A percentile compares a stretch with the other conserved stretches of the same genome.
Evolutionary conservation across 345 rosid species (phyloP).

Genomic region (Clausena lansium): DNA sequence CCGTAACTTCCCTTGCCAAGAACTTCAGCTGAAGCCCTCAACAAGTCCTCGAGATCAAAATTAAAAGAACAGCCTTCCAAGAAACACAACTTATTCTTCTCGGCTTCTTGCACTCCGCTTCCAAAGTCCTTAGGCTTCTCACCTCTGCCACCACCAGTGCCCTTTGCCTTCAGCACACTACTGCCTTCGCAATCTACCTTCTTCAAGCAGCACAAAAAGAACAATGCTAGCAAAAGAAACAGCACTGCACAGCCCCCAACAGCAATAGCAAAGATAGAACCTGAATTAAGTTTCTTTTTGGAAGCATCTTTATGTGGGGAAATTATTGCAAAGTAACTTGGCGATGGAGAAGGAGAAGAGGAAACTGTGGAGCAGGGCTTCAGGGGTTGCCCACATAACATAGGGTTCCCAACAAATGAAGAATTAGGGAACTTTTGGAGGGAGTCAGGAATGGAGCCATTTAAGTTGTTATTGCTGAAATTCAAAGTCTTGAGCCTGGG

Average conservation of each 20-base stretch:
- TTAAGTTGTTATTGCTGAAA: constrained; percentile 58
- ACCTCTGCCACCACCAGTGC: constrained; percentile 25
- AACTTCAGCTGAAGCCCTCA: constrained; percentile 91
- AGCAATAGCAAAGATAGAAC: constrained; percentile 45
- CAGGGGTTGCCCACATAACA: constrained; percentile 62
- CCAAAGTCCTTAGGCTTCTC: constrained; percentile 70
- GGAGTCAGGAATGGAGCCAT: constrained; percentile 60
- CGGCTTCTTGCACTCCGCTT: constrained; percentile 85
- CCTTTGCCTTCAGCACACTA: constrained; percentile 34
- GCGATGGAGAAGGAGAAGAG: constrained; percentile 37
- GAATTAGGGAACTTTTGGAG: constrained; percentile 43
- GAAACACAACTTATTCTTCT: constrained; percentile 78
- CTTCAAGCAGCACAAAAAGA: constrained; percentile 42
- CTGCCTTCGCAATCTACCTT: constrained; percentile 28
- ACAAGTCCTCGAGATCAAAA: constrained; percentile 78
- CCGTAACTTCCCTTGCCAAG: constrained; percentile 87
- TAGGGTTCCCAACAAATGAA: constrained; percentile 59
- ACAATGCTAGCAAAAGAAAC: constrained; percentile 33
- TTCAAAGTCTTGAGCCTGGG: constrained; percentile 52
- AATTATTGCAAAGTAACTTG: constrained; percentile 24
- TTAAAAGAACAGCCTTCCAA: constrained; percentile 58
- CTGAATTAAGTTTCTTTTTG: constrained; percentile 35
- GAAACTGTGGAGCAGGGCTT: constrained; percentile 32
- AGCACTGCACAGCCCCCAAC: constrained; percentile 42
- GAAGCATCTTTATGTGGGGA: constrained; percentile 21